phyloP scores from a whole-genome alignment of 1,284 basidiomycete species.

The Marasmius tenuissimus region DNA sequence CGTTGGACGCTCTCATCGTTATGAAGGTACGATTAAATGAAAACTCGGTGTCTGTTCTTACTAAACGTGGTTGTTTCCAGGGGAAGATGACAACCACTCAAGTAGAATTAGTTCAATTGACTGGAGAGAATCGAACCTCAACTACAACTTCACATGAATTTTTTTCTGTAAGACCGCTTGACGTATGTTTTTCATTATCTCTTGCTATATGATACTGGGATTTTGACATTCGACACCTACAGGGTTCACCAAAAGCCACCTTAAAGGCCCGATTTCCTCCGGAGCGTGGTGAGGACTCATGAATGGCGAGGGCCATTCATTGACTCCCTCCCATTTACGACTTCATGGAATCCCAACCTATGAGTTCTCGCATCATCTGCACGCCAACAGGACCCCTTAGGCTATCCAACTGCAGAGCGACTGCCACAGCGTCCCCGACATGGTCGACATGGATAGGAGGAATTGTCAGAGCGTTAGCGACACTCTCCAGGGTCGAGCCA shows the following conservation, averaged over 20 bases:
- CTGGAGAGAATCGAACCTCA: neutral
- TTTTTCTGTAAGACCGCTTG: neutral
- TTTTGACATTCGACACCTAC: neutral
- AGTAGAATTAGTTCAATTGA: neutral
- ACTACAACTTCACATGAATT: neutral
- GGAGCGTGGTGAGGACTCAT: neutral
- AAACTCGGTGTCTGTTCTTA: neutral
- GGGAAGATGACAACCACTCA: neutral
- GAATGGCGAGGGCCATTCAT: neutral
- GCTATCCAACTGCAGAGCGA: conserved; percentile 46
- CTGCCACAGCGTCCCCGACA: conserved; percentile 83
- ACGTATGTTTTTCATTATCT: neutral
- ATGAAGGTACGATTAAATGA: neutral
- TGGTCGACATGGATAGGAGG: conserved; percentile 96
- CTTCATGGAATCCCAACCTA: conserved; percentile 50
- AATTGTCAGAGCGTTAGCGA: conserved; percentile 77
- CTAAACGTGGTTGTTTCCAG: neutral
- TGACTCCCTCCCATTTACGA: neutral
- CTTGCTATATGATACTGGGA: neutral
- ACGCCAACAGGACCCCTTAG: conserved; percentile 77
- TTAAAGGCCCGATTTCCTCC: neutral
- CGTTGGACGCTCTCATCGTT: neutral
- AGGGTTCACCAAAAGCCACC: neutral
- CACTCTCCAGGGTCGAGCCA: conserved; percentile 56
- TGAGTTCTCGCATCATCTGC: conserved; percentile 68